Conservation (phyloP, 2,329 filamentous ascomycete species). For the Hypoxylon sp. region DNA sequence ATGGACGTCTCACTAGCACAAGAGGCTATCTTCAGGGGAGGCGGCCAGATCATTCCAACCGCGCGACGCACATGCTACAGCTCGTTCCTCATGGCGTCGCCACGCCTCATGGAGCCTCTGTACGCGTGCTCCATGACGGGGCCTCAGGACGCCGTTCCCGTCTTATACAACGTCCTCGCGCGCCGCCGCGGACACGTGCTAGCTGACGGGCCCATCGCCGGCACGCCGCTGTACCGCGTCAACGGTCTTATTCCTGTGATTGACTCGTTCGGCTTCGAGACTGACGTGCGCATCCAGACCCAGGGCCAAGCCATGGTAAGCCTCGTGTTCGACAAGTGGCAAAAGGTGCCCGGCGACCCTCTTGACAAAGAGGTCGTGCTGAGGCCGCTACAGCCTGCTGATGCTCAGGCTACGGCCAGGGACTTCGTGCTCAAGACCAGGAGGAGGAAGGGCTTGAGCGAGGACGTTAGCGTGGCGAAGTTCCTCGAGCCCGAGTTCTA, state of each 20-base stretch:
- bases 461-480: conserved; percentile 95
- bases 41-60: conserved; percentile 97
- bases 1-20: conserved; percentile 89
- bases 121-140: conserved; percentile 95
- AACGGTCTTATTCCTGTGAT: conserved; percentile 94
- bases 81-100: conserved; percentile 96
- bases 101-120: conserved; percentile 95
- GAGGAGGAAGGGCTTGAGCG: conserved; percentile 90
- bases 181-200: conserved; percentile 92
- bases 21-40: conserved; percentile 94
- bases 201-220: conserved; percentile 92
- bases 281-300: conserved; percentile 94
- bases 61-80: conserved; percentile 93
- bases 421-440: conserved; percentile 98
- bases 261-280: conserved; percentile 98
- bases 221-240: conserved; percentile 93
- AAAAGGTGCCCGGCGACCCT: conserved; percentile 94
- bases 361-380: conserved; percentile 88
- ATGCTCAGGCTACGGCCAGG: conserved; percentile 88
- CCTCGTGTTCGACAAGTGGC: conserved; percentile 96
- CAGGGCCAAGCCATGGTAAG: conserved; percentile 92
- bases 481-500: conserved; percentile 97
- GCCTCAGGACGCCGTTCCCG: conserved; percentile 87
- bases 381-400: conserved; percentile 87
- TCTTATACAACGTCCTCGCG: conserved; percentile 92